phyloP scores from a whole-genome alignment of 768 basidiomycete species.

The Cubamyces lactineus region DNA sequence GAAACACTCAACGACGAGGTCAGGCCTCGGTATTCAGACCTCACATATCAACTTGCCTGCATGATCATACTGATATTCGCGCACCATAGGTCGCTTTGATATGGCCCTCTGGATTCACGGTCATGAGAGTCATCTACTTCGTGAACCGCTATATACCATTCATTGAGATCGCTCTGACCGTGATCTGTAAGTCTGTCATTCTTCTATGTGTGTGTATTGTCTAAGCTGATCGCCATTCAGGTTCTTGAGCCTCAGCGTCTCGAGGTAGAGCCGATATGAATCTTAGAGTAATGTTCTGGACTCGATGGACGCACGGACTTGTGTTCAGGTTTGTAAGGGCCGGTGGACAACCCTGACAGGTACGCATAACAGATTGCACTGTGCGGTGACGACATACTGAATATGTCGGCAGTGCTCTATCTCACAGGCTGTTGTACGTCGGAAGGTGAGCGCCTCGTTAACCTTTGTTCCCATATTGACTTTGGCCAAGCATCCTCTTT shows the following conservation, averaged over 20 bases:
- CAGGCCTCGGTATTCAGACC: too few species aligned
- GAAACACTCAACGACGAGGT: too few species aligned
- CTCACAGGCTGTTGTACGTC: not conserved
- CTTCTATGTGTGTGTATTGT: too few species aligned
- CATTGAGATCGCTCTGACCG: not conserved
- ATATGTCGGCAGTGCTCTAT: not conserved
- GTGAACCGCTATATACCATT: slow-evolving; percentile 14
- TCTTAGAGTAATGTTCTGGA: too few species aligned
- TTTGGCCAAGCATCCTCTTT: too few species aligned
- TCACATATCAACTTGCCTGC: too few species aligned
- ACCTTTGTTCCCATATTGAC: too few species aligned
- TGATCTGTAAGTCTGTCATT: not conserved
- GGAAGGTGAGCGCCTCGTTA: not conserved
- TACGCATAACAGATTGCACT: not conserved
- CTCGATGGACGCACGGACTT: not conserved
- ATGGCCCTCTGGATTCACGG: too few species aligned
- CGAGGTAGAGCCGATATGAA: not conserved
- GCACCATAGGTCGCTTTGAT: too few species aligned
- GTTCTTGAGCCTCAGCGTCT: not conserved
- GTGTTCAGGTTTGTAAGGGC: not conserved
- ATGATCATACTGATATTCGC: too few species aligned
- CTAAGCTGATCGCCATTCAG: not conserved
- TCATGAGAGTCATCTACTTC: not conserved
- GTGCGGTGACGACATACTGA: too few species aligned
- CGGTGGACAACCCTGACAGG: not conserved